A percentile compares a stretch with the other conserved stretches of the same genome.
Conservation (phyloP, 257 asterid species). For the Penstemon barbatus region DNA sequence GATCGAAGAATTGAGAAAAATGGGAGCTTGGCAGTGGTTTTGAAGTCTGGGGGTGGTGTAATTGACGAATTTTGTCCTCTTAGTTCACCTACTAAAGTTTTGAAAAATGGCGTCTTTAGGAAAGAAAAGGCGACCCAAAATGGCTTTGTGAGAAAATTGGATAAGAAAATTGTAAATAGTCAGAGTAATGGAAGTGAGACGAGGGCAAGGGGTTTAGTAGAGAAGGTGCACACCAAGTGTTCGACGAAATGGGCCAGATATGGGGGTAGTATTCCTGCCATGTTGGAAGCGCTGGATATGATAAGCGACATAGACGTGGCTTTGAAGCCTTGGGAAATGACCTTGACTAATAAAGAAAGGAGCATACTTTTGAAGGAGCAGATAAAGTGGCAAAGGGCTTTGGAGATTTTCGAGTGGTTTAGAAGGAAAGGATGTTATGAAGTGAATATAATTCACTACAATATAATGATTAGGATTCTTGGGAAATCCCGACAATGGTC, state of each 20-base stretch:
- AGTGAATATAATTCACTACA: conserved; percentile 86
- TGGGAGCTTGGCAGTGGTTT: conserved; percentile 28
- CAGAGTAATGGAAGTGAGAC: conserved; percentile 2
- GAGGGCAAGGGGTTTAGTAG: conserved; percentile 18
- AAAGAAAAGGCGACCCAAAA: conserved; percentile 22
- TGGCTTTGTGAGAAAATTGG: conserved; percentile 27
- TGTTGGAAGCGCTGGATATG: conserved; percentile 65
- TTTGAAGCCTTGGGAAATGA: conserved; percentile 70
- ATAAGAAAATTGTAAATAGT: conserved; percentile 18
- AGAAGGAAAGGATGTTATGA: conserved; percentile 69
- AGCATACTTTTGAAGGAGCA: conserved; percentile 92
- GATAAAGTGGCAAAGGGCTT: conserved; percentile 72
- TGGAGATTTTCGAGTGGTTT: conserved; percentile 90
- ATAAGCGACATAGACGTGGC: conserved; percentile 69
- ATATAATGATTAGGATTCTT: conserved; percentile 74
- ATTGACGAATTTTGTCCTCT: conserved; percentile 23
- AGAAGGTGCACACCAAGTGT: conserved; percentile 52
- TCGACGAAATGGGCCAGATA: conserved; percentile 85
- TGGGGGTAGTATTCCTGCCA: conserved; percentile 75
- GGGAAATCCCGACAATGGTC: conserved; percentile 69
- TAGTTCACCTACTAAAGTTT: conserved; percentile 21
- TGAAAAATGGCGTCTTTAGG: conserved; percentile 24
- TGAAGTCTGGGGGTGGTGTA: conserved; percentile 29
- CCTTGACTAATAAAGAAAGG: conserved; percentile 76
- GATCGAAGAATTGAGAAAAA: conserved; percentile 28